Evolutionary conservation across 139 green algal species (phyloP), one percentile per base, ranked within the genome.

Genomic region (Tetraselmis striata): DNA sequence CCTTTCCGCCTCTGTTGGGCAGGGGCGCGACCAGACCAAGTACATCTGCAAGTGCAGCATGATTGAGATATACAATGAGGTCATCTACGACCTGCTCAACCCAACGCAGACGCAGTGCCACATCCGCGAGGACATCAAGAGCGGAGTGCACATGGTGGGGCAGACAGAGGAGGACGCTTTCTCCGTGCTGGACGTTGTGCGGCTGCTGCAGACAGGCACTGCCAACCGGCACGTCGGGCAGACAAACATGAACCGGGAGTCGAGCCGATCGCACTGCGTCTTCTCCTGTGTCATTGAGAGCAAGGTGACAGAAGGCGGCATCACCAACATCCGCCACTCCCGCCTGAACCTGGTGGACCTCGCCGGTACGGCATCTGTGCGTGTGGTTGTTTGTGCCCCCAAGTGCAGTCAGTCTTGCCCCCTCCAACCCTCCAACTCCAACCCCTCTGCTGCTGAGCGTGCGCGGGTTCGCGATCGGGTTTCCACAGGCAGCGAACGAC

Each of bases 11-110:
- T 32, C 22, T 83, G 26, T 83, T 32, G 79, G 74, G 67, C 80
- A 84, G 80, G 76, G 31, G 0, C 25, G 77, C 11, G 78, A 28
- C 2, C 24, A 76, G 5, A 29, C 80, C n/a, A 5, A 77, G 25
- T 90, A 89, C 84, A 87, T 28, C 75, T 91, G 86, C 83, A 76
- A 78, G 1, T 91, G 86, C 86, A 84, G 76, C n/a, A 88, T 89
- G 74, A 58, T 97, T 27, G 94, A 99, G 91, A 98, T 98, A 32
- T 99, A 99, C 91, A 98, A 98, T 79, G 96, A 99, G 85, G 90
- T 90, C 32, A 93, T 98, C 30, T 92, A 87, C 2, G 95, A 98
- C 83, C 87, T 98, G 76, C 81, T 97, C 26, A 86, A 89, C 78
- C 88, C 91, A 26, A 76, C 23, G 24, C 82, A 82, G 30, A 84